These are phyloP conservation scores for Neurospora sp. DNA, from an alignment of 495 filamentous ascomycete species.

Conservation along the genomic window DNA sequence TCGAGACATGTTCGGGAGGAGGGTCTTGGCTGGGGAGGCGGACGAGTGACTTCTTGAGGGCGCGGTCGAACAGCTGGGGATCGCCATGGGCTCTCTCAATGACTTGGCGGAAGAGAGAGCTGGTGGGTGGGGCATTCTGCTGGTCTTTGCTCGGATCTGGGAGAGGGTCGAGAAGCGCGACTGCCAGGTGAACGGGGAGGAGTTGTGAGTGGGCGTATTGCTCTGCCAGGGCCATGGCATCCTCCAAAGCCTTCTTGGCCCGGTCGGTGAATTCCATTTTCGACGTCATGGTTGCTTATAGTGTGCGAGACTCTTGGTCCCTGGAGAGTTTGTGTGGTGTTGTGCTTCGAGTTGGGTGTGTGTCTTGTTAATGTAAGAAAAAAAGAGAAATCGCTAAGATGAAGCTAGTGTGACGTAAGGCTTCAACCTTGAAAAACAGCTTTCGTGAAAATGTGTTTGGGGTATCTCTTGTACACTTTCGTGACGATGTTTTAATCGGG, in stretches of 20 bases:
- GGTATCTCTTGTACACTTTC: slow-evolving; percentile 3
- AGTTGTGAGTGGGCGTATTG: slow-evolving; percentile 87
- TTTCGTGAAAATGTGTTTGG: slow-evolving; percentile 1
- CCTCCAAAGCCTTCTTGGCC: slow-evolving; percentile 76
- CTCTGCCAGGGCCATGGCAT: slow-evolving; percentile 71
- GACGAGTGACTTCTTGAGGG: slow-evolving; percentile 83
- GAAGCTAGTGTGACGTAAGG: slow-evolving; percentile 18
- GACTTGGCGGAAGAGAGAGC: slow-evolving; percentile 83
- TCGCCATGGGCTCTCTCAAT: slow-evolving; percentile 91
- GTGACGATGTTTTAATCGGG: slow-evolving; percentile 2
- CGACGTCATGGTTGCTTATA: slow-evolving; percentile 33
- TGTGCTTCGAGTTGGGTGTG: slow-evolving; percentile 1
- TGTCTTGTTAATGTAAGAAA: not conserved
- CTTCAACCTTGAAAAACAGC: slow-evolving; percentile 5
- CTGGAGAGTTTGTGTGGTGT: not conserved
- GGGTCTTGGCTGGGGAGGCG: slow-evolving; percentile 89
- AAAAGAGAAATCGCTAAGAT: not conserved
- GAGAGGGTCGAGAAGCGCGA: slow-evolving; percentile 76
- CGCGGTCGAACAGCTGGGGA: slow-evolving; percentile 73
- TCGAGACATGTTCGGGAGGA: slow-evolving; percentile 74
- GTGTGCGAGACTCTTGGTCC: slow-evolving; percentile 9
- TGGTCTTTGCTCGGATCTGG: slow-evolving; percentile 68
- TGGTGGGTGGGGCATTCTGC: slow-evolving; percentile 49
- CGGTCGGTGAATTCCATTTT: slow-evolving; percentile 84
- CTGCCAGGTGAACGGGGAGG: slow-evolving; percentile 77